Conservation (phyloP, 345 rosid genomes). For the Cardamine chenopodiifolia region DNA sequence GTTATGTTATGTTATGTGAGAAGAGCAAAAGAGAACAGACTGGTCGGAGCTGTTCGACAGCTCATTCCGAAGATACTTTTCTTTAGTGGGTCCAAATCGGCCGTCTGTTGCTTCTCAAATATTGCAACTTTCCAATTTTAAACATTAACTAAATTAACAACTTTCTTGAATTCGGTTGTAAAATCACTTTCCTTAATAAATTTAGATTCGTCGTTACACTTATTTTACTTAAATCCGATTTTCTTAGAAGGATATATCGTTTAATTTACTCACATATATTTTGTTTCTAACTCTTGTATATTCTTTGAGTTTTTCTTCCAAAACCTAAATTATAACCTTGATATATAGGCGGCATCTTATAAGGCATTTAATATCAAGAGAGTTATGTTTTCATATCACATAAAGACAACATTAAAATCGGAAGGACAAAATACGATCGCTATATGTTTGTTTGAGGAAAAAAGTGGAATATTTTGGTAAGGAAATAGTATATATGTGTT, state of each 20-base stretch:
- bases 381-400: neutral
- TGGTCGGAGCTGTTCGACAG: slow-evolving; percentile 46
- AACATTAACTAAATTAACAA: slow-evolving; percentile 23
- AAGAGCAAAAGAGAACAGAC: slow-evolving; percentile 36
- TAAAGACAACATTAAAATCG: neutral
- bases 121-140: slow-evolving; percentile 13
- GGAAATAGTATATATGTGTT: neutral
- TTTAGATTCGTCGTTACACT: slow-evolving; percentile 16
- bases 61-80: slow-evolving; percentile 30
- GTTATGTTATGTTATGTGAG: slow-evolving; percentile 25
- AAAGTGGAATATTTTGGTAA: neutral
- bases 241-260: neutral
- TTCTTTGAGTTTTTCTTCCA: neutral
- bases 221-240: slow-evolving; percentile 6
- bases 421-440: neutral
- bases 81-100: slow-evolving; percentile 36
- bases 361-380: neutral
- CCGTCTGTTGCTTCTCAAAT: slow-evolving; percentile 36
- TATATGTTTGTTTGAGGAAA: slow-evolving; percentile 1
- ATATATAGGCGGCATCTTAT: neutral
- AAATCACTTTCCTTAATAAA: neutral
- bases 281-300: neutral
- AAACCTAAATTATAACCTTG: neutral
- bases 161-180: neutral
- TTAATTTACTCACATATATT: neutral